These are phyloP conservation scores for Pseudocercospora musae DNA, from an alignment of 2,329 filamentous ascomycete genomes.

Conservation along the genomic window DNA sequence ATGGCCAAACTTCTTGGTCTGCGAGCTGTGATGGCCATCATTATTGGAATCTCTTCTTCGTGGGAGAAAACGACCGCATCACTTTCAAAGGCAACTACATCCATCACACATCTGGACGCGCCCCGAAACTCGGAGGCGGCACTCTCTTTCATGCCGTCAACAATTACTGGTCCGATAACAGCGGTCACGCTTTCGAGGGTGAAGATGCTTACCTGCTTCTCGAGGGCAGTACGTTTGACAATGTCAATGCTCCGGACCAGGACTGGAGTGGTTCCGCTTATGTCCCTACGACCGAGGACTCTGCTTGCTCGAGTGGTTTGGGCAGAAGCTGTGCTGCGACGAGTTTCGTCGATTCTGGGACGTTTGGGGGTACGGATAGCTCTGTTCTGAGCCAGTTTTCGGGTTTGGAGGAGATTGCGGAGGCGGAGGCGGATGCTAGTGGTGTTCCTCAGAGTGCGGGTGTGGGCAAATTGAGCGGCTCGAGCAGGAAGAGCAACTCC, in stretches of 20 bases:
- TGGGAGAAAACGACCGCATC: conserved; percentile 54
- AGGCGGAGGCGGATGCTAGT: conserved; percentile 16
- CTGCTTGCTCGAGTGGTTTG: conserved; percentile 10
- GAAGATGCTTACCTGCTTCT: conserved; percentile 23
- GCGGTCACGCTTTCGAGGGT: conserved; percentile 51
- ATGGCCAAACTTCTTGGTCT: conserved; percentile 54
- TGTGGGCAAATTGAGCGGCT: conserved; percentile 11
- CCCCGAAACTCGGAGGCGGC: conserved; percentile 55
- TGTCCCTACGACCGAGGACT: conserved; percentile 7
- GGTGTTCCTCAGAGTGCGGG: conserved; percentile 19
- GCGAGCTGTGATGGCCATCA: conserved; percentile 55
- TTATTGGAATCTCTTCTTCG: conserved; percentile 46
- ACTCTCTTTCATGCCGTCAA: conserved; percentile 60
- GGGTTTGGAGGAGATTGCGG: conserved; percentile 17
- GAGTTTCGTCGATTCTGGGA: conserved; percentile 12
- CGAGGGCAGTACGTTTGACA: conserved; percentile 25
- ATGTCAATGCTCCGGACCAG: conserved; percentile 5
- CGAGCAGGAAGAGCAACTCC: not conserved
- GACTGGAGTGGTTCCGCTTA: conserved; percentile 14
- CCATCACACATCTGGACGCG: conserved; percentile 56
- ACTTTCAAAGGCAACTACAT: conserved; percentile 62
- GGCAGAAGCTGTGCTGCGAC: conserved; percentile 15
- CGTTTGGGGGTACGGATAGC: conserved; percentile 6
- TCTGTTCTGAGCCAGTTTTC: conserved; percentile 15
- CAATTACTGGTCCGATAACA: conserved; percentile 59